Evolutionary conservation across 306 rosid genomes (phyloP), one percentile per base, ranked within the genome.

Genomic region (Medicago arabica): DNA sequence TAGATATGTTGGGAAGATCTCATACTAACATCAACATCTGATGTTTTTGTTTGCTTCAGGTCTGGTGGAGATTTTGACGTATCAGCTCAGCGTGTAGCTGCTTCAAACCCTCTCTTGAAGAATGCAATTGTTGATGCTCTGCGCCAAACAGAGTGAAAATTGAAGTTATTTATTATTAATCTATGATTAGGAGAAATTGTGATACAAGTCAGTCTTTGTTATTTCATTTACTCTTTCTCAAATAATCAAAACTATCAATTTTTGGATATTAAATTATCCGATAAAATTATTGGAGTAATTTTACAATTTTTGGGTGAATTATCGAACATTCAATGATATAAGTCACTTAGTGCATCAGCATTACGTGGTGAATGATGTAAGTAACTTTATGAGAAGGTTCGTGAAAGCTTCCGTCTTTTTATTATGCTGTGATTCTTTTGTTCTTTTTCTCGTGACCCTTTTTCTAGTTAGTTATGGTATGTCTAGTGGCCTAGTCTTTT

Each of bases 31-130:
- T 40, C 38, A 38, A 51, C 67, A 69, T 75, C 76, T 77, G 53
- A 57, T 84, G 87, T 71, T 74, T 55, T 55, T 54, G 44, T 73
- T 82, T 80, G 82, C 72, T 59, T 84, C 92, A 95, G 99, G 80
- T 90, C 96, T 65, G 99, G 99, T 63, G 84, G 86, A 75, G 97
- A 86, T n/a, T 89, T 95, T 84, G 93, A 88, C 86, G 79, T 95
- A 76, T 86, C 96, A 78, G 54, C 97, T 64, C 97, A 75, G 81
- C 86, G 97, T 74, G 92, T 90, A 17, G 97, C 97, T 64, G 96
- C 99, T 77, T 95, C 99, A 47, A 95, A 92, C 81, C 91, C 92
- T 77, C 82, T 46, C 70, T 80, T 95, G 38, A 95, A 88, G 90
- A 88, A 88, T 82, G 92, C 88, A 67, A 80, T 95, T 75, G 88